Conservation (phyloP, 108 stramenopile species). For the Skeletonema marinoi region DNA sequence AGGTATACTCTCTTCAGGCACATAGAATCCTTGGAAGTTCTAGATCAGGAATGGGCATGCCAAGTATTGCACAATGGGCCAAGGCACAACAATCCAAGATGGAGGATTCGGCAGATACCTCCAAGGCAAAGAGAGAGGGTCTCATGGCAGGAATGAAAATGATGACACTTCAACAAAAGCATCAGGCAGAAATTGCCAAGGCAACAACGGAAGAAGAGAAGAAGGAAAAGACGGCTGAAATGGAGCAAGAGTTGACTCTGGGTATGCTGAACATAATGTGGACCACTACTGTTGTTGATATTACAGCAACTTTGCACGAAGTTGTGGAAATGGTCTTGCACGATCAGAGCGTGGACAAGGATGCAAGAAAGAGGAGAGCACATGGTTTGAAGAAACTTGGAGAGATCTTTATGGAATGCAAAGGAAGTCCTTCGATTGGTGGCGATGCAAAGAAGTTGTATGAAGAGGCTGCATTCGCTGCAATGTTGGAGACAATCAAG, state of each 20-base stretch:
- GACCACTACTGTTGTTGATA: constrained; percentile 82
- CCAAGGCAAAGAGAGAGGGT: constrained; percentile 55
- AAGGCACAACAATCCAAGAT: constrained; percentile 59
- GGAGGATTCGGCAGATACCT: constrained; percentile 21
- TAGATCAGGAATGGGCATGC: constrained; percentile 62
- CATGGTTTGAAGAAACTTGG: constrained; percentile 60
- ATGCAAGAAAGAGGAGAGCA: constrained; percentile 59
- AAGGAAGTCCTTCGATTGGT: constrained; percentile 40
- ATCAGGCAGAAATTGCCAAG: constrained; percentile 51
- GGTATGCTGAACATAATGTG: constrained; percentile 66
- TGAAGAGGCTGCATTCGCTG: constrained; percentile 81
- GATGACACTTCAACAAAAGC: constrained; percentile 54
- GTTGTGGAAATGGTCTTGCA: constrained; percentile 73
- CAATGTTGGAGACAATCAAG: constrained; percentile 82
- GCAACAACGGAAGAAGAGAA: constrained; percentile 65
- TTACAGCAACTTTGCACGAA: constrained; percentile 76
- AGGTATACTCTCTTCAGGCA: constrained; percentile 65
- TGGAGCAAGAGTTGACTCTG: constrained; percentile 49
- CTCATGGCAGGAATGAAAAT: constrained; percentile 53
- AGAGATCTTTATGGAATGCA: constrained; percentile 62
- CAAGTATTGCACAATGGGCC: constrained; percentile 70
- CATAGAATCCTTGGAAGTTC: constrained; percentile 71
- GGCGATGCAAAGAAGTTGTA: constrained; percentile 62
- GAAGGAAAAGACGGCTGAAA: constrained; percentile 38
- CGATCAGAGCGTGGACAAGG: constrained; percentile 65